A percentile compares a stretch with the other conserved stretches of the same genome.
Evolutionary conservation across 306 rosid genomes (phyloP).

Genomic region (Prunus campanulata): DNA sequence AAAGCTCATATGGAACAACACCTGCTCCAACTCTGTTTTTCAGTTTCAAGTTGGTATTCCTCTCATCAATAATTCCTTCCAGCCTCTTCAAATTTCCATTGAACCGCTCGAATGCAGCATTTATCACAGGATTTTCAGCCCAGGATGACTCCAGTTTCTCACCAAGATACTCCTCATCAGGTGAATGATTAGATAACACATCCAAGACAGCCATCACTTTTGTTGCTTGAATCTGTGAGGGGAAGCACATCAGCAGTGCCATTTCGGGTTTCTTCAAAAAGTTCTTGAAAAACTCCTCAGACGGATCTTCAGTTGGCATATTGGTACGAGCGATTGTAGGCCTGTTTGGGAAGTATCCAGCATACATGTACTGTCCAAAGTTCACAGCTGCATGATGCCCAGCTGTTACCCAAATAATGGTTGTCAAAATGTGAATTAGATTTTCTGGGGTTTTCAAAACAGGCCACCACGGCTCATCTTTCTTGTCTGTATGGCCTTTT

Average conservation of each 20-base stretch:
- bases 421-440: conserved; percentile 24
- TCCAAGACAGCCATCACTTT: conserved; percentile 35
- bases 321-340: conserved; percentile 38
- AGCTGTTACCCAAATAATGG: conserved; percentile 37
- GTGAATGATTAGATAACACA: conserved; percentile 34
- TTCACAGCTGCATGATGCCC: conserved; percentile 41
- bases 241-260: conserved; percentile 34
- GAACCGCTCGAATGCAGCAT: conserved; percentile 31
- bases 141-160: conserved; percentile 29
- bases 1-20: conserved; percentile 41
- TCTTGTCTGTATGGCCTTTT: conserved; percentile 38
- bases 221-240: conserved; percentile 39
- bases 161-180: conserved; percentile 38
- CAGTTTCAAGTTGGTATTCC: conserved; percentile 17
- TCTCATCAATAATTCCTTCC: conserved; percentile 30
- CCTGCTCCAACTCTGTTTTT: conserved; percentile 40
- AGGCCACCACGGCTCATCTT: conserved; percentile 52
- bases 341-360: conserved; percentile 40
- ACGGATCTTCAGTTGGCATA: conserved; percentile 34
- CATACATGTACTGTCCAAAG: conserved; percentile 40
- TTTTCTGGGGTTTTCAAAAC: conserved; percentile 21
- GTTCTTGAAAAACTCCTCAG: conserved; percentile 11
- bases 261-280: conserved; percentile 31
- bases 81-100: conserved; percentile 22
- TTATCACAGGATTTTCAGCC: conserved; percentile 32